Evolutionary conservation across 257 asterid genomes (phyloP).

Genomic region (Euphrasia confusa): DNA sequence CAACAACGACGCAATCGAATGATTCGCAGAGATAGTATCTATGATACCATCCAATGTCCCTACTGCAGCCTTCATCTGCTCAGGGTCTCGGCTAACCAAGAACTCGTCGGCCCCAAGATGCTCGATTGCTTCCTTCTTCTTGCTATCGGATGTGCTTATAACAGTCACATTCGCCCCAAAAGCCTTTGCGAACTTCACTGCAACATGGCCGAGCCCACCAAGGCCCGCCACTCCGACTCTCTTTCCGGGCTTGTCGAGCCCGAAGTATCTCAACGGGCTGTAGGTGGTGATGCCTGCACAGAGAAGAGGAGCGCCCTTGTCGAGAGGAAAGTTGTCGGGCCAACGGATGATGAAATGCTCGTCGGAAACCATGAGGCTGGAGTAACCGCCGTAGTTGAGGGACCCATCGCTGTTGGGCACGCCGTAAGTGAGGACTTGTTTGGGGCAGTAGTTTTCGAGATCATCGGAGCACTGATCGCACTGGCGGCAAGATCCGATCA

Average conservation of each 20-base stretch:
- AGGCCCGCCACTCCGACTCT: conserved; percentile 34
- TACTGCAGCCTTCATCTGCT: conserved; percentile 42
- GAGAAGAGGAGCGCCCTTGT: conserved; percentile 34
- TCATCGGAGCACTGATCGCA: conserved; percentile 31
- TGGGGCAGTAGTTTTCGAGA: conserved; percentile 36
- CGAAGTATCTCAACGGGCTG: conserved; percentile 38
- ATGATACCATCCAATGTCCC: conserved; percentile 48
- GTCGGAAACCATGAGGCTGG: conserved; percentile 31
- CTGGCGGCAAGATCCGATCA: conserved; percentile 34
- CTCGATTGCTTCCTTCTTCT: conserved; percentile 35
- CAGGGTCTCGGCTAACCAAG: conserved; percentile 33
- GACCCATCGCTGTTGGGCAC: conserved; percentile 29
- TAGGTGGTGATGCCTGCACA: conserved; percentile 44
- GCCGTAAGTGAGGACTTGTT: conserved; percentile 27
- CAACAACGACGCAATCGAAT: conserved; percentile 39
- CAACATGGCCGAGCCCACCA: conserved; percentile 37
- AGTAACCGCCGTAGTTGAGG: conserved; percentile 40
- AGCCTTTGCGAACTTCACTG: conserved; percentile 45
- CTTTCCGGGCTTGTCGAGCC: conserved; percentile 35
- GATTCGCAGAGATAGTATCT: conserved; percentile 48
- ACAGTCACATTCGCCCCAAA: conserved; percentile 34
- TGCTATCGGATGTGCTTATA: conserved; percentile 35
- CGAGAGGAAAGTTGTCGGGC: conserved; percentile 40
- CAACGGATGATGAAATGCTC: conserved; percentile 36
- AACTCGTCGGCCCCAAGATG: conserved; percentile 36